Evolutionary conservation across 805 yeast species (phyloP).

Genomic region (Sugiyamaella mastotermitis): DNA sequence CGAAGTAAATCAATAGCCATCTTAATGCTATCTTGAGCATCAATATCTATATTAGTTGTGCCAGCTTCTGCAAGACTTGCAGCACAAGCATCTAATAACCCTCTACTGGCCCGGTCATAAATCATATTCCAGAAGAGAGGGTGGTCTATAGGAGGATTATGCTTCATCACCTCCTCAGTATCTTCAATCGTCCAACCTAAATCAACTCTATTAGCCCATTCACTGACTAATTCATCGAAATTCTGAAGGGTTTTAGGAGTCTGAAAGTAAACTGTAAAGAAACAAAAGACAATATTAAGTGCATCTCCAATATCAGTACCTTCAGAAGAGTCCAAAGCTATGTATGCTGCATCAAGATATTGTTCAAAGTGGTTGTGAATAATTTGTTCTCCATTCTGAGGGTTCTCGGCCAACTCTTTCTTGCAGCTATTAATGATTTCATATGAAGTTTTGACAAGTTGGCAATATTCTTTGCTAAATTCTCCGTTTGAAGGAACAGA

Average conservation of each 20-base stretch:
- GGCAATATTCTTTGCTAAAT: constrained; percentile 12
- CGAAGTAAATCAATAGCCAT: constrained; percentile 18
- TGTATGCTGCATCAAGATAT: too few relatives aligned
- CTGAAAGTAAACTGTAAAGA: constrained; percentile 20
- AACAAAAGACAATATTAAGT: constrained; percentile 17
- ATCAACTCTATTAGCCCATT: constrained; percentile 27
- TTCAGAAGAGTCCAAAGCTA: too few relatives aligned
- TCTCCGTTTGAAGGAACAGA: constrained; percentile 13
- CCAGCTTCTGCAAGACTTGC: constrained; percentile 8
- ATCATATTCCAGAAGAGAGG: constrained; percentile 17
- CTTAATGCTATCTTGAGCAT: constrained; percentile 11
- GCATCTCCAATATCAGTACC: constrained; percentile 15
- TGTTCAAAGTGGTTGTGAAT: neutral
- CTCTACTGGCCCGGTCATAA: constrained; percentile 14
- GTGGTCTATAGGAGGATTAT: constrained; percentile 13
- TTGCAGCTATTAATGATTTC: constrained; percentile 1
- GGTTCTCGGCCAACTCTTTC: neutral
- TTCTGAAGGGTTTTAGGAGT: constrained; percentile 4
- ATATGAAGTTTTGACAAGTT: constrained; percentile 9
- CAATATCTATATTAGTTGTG: constrained; percentile 2
- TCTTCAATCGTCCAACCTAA: constrained; percentile 17
- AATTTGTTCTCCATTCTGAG: neutral
- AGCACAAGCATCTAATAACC: constrained; percentile 13
- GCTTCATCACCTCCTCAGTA: constrained; percentile 15
- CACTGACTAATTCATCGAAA: constrained; percentile 20